Evolutionary conservation across 345 rosid species (phyloP).

Genomic region (Physaria fendleri): DNA sequence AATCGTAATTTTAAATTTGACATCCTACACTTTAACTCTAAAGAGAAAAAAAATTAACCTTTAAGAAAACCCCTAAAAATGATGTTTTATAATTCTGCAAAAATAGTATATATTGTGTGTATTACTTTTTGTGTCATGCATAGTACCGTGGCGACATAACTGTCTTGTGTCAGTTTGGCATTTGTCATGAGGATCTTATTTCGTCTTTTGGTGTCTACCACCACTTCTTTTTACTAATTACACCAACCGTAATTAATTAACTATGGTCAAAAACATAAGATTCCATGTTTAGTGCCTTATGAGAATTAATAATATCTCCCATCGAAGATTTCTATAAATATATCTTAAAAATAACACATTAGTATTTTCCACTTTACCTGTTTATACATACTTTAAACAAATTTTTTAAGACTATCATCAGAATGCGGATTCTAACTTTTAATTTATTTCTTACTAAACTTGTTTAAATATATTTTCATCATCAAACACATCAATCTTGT

Average conservation of each 20-base stretch:
- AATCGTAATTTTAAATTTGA: no score
- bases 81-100: no score
- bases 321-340: not conserved
- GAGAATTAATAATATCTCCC: not conserved
- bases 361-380: not conserved
- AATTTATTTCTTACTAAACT: no score
- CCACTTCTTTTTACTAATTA: not conserved
- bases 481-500: no score
- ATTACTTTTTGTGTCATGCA: constrained; percentile 20
- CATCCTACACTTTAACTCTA: no score
- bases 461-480: no score
- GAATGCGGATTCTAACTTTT: no score
- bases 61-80: no score
- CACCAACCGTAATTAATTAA: constrained; percentile 2
- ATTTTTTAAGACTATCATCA: not conserved
- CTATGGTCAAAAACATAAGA: constrained; percentile 7
- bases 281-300: constrained; percentile 14
- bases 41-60: no score
- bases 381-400: not conserved
- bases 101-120: not conserved
- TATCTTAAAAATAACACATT: not conserved
- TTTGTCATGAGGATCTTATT: constrained; percentile 21
- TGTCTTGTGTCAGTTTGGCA: constrained; percentile 22
- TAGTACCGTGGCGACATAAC: constrained; percentile 24
- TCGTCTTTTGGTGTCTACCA: constrained; percentile 12